Percentiles rank a stretch among this genome's conserved stretches.
Evolutionary conservation across 225 moss, liverwort and hornwort species (phyloP).

Genomic region (Pseudoscleropodium purum): DNA sequence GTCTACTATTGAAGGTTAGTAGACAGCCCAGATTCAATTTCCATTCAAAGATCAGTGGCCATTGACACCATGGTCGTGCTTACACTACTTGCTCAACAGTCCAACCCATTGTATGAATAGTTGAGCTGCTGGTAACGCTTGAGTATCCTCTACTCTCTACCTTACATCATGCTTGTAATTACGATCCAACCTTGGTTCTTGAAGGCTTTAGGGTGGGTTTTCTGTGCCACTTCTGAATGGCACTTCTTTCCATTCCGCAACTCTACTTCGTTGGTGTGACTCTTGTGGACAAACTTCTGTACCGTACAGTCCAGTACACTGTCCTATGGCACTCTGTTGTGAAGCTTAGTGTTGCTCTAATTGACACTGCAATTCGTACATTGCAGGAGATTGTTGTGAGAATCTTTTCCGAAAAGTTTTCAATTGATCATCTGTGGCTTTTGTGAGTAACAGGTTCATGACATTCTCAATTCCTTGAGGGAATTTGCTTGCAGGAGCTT

Average conservation of each 20-base stretch:
- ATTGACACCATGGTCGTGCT: neutral
- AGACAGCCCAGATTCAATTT: neutral
- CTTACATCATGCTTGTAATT: neutral
- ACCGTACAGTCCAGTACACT: neutral
- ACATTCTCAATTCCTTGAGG: neutral
- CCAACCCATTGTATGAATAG: neutral
- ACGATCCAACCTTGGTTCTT: neutral
- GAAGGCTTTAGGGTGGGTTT: neutral
- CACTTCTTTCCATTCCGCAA: neutral
- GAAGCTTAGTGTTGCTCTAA: neutral
- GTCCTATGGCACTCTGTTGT: neutral
- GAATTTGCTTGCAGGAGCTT: neutral
- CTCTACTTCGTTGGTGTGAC: neutral
- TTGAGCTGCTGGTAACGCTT: neutral
- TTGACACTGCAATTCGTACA: neutral
- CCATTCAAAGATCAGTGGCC: too few relatives aligned
- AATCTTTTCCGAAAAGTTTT: neutral
- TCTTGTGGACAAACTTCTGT: neutral
- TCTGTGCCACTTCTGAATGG: neutral
- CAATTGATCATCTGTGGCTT: neutral
- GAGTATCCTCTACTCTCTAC: neutral
- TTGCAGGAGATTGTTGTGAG: neutral
- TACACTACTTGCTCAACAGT: neutral
- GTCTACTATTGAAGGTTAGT: neutral
- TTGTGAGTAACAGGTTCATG: neutral